These are phyloP conservation scores for Meyerozyma sp. DNA, from an alignment of 1,139 yeast genomes.

Conservation along the genomic window DNA sequence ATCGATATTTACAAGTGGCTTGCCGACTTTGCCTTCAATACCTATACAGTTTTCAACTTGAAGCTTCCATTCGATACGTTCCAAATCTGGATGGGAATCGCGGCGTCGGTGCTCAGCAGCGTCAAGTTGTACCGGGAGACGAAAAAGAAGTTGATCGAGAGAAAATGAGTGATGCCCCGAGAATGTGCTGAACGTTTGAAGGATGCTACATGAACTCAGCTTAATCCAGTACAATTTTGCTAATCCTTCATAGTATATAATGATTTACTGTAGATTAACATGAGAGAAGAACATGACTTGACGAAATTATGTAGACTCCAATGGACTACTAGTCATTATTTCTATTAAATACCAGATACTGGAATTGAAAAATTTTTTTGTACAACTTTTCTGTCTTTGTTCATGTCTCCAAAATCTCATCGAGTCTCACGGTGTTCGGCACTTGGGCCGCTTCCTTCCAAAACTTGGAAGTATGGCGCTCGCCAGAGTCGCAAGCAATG, in stretches of 20 bases:
- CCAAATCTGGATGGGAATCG: conserved; percentile 47
- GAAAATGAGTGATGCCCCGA: no score
- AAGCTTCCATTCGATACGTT: conserved; percentile 38
- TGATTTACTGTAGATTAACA: background rate
- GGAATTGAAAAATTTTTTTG: no score
- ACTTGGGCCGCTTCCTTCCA: conserved; percentile 65
- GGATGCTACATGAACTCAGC: no score
- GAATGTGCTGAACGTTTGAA: no score
- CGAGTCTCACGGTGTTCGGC: conserved; percentile 22
- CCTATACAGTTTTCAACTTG: conserved; percentile 39
- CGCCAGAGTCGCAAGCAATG: conserved; percentile 91
- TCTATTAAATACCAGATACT: no score
- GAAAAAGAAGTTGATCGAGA: conserved; percentile 22
- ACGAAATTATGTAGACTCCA: no score
- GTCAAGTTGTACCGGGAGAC: conserved; percentile 39
- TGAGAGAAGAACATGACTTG: no score
- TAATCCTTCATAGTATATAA: no score
- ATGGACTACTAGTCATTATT: no score
- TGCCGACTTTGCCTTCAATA: conserved; percentile 38
- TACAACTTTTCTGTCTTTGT: no score
- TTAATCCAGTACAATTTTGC: no score
- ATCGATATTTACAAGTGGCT: conserved; percentile 38
- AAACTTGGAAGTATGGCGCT: conserved; percentile 84
- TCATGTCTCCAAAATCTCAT: conserved; percentile 18
- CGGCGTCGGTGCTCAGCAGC: conserved; percentile 36